Percentiles rank a stretch among this genome's conserved stretches.
phyloP scores from a whole-genome alignment of 164 flowering plant species.

The Magnolia kwangsiensis region DNA sequence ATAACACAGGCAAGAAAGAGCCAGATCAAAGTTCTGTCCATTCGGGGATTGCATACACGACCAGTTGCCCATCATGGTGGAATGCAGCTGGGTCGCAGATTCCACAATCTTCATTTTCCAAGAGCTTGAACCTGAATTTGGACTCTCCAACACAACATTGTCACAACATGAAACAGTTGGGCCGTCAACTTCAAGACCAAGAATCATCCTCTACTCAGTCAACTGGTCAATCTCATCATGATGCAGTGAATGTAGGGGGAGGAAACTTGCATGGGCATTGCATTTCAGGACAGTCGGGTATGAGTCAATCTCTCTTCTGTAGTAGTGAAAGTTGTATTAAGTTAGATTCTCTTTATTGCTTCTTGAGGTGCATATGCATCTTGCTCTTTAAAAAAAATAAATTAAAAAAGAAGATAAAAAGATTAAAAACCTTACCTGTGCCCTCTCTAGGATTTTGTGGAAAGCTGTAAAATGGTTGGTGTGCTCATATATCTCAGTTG shows the following conservation, averaged over 20 bases:
- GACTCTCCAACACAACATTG: conserved; percentile 31
- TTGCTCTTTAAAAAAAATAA: background rate
- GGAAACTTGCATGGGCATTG: conserved; percentile 39
- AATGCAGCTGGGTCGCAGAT: conserved; percentile 30
- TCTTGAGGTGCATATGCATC: background rate
- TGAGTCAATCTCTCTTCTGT: background rate
- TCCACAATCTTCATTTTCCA: conserved; percentile 24
- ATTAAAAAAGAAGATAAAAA: too few species aligned
- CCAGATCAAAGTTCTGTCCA: conserved; percentile 23
- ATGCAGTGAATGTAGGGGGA: conserved; percentile 22
- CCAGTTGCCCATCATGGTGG: conserved; percentile 39
- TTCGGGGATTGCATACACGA: conserved; percentile 23
- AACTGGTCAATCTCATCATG: conserved; percentile 45
- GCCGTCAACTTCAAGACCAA: conserved; percentile 41
- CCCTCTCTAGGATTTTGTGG: too few species aligned
- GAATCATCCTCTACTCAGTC: conserved; percentile 60
- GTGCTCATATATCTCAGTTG: too few species aligned
- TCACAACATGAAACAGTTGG: conserved; percentile 33
- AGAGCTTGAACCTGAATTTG: conserved; percentile 32
- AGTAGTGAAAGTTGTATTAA: background rate
- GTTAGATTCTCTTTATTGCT: background rate
- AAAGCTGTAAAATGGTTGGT: too few species aligned
- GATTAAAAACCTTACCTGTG: too few species aligned
- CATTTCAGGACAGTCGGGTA: conserved; percentile 63
- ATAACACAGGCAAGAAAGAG: conserved; percentile 25